These are phyloP conservation scores for Stagonosporopsis chrysanthemi DNA, from an alignment of 2,329 filamentous ascomycete genomes.

Conservation along the genomic window DNA sequence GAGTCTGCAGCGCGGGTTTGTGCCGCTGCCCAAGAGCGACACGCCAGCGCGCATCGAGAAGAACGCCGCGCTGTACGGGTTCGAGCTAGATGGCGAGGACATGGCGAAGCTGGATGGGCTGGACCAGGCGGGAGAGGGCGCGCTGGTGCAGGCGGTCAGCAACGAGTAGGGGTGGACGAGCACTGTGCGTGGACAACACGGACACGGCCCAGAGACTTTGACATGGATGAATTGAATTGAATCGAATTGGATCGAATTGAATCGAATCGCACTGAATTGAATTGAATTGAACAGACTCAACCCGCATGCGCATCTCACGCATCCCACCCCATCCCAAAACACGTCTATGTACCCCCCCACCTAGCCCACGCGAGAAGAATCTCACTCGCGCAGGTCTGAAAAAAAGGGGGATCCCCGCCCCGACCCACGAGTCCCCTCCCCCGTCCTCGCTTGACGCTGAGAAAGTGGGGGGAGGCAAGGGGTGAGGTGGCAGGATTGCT, in stretches of 20 bases:
- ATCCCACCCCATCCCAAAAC: no score
- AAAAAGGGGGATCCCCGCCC: conserved; percentile 23
- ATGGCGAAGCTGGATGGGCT: conserved; percentile 45
- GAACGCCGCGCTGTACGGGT: conserved; percentile 49
- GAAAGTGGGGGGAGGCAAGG: conserved; percentile 33
- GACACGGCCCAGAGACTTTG: no score
- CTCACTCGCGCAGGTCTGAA: conserved; percentile 48
- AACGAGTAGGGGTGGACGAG: neutral
- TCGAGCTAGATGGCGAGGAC: conserved; percentile 46
- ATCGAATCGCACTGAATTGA: no score
- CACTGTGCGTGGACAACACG: no score
- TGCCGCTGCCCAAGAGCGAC: conserved; percentile 52
- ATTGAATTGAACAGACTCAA: neutral
- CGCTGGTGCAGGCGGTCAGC: conserved; percentile 42
- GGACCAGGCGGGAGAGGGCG: conserved; percentile 44
- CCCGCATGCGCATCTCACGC: neutral
- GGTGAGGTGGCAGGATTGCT: neutral
- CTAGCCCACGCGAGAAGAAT: conserved; percentile 48
- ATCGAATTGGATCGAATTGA: no score
- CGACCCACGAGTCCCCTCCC: neutral
- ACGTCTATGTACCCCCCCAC: conserved; percentile 37
- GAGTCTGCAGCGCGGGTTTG: conserved; percentile 75
- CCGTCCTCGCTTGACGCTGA: no score
- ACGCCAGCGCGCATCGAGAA: conserved; percentile 43
- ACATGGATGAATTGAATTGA: no score